phyloP scores from a whole-genome alignment of 768 basidiomycete species.

The Serendipita vermifera region DNA sequence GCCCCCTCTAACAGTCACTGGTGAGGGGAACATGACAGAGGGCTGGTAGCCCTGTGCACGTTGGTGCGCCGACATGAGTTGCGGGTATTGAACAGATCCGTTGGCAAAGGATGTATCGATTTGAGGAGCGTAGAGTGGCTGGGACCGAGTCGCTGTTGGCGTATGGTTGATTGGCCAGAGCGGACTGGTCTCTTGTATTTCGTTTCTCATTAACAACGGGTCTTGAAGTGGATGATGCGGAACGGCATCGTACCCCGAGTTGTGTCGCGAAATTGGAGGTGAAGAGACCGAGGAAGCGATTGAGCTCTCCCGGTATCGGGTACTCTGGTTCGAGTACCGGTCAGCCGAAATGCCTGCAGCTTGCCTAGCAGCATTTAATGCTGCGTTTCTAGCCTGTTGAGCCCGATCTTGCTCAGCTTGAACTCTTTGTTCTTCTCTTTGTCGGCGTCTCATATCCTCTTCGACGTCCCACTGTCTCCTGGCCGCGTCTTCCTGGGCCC shows the following conservation, averaged over 20 bases:
- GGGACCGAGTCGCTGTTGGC: background rate
- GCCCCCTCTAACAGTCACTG: slow-evolving; percentile 7
- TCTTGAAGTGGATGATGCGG: slow-evolving; percentile 6
- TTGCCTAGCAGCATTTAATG: slow-evolving; percentile 8
- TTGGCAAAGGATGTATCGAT: slow-evolving; percentile 61
- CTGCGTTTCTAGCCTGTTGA: slow-evolving; percentile 5
- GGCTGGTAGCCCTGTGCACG: slow-evolving; percentile 65
- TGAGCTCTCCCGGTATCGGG: background rate
- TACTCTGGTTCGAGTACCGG: slow-evolving; percentile 14
- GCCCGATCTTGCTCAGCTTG: slow-evolving; percentile 1
- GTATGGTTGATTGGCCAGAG: background rate
- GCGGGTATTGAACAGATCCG: slow-evolving; percentile 47
- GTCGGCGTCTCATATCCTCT: slow-evolving; percentile 16
- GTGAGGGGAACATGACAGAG: slow-evolving; percentile 51
- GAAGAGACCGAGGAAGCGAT: slow-evolving; percentile 10
- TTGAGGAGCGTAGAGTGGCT: background rate
- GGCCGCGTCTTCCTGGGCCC: slow-evolving; percentile 21
- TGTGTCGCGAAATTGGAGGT: slow-evolving; percentile 30
- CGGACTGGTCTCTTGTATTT: background rate
- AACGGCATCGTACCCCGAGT: slow-evolving; percentile 15
- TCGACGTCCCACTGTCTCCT: slow-evolving; percentile 23
- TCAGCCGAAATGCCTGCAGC: slow-evolving; percentile 7
- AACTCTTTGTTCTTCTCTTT: background rate
- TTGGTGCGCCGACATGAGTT: slow-evolving; percentile 71
- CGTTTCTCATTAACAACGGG: background rate